These are phyloP conservation scores for Nyctanthes arbortristis DNA, from an alignment of 257 asterid species.

Conservation along the genomic window DNA sequence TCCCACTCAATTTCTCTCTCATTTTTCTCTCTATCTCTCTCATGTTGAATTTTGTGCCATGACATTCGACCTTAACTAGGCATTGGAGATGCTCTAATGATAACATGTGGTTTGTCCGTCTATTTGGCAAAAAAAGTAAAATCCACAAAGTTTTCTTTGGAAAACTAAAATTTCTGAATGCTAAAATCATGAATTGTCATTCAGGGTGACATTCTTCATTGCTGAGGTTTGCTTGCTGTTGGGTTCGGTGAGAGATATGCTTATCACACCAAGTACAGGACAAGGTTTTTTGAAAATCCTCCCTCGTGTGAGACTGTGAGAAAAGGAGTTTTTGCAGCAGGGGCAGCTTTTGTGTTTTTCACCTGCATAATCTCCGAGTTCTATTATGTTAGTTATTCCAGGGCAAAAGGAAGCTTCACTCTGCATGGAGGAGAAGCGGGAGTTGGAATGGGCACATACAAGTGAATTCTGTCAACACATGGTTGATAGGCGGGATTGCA, in stretches of 20 bases:
- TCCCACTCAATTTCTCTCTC: too few relatives aligned
- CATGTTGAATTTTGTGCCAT: too few relatives aligned
- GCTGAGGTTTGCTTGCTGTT: conserved; percentile 85
- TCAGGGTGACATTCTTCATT: conserved; percentile 76
- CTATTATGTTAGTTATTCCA: conserved; percentile 61
- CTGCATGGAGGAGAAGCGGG: conserved; percentile 59
- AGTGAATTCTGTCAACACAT: conserved; percentile 36
- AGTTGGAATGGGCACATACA: conserved; percentile 72
- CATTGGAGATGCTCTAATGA: too few relatives aligned
- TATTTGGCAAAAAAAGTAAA: too few relatives aligned
- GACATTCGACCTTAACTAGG: too few relatives aligned
- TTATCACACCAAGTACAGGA: conserved; percentile 78
- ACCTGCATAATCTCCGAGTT: conserved; percentile 72
- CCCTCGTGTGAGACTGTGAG: conserved; percentile 88
- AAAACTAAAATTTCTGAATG: not conserved
- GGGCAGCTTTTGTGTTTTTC: conserved; percentile 78
- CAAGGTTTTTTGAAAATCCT: conserved; percentile 37
- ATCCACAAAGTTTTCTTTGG: not conserved
- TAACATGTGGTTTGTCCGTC: too few relatives aligned
- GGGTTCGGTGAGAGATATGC: conserved; percentile 89
- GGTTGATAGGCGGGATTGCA: too few relatives aligned
- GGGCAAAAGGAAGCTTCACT: conserved; percentile 43
- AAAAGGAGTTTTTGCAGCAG: conserved; percentile 94
- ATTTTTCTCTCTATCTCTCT: too few relatives aligned
- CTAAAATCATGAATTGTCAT: not conserved